Evolutionary conservation across 106 monocot species (phyloP).

Genomic region (Xerophyta viscosa): DNA sequence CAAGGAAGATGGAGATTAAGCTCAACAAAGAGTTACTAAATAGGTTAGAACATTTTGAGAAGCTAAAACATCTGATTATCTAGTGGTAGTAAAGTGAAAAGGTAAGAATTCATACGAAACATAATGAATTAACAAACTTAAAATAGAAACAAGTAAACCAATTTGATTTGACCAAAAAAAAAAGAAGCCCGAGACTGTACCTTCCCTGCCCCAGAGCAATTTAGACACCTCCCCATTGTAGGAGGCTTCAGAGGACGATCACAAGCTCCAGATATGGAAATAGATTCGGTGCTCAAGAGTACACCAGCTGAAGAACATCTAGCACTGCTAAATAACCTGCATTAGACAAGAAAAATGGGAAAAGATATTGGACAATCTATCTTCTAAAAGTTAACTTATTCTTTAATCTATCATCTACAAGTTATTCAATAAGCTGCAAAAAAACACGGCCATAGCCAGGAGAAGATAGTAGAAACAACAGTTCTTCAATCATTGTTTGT

Average conservation of each 20-base stretch:
- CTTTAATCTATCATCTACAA: no score
- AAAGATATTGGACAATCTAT: no score
- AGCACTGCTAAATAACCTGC: constrained; percentile 86
- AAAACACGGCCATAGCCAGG: no score
- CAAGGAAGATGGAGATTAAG: no score
- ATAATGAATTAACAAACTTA: not conserved
- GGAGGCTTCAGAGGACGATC: constrained; percentile 41
- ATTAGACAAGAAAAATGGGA: no score
- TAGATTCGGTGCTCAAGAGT: constrained; percentile 29
- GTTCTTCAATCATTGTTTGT: no score
- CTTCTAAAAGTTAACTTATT: no score
- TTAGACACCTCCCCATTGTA: constrained; percentile 50
- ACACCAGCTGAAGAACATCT: constrained; percentile 71
- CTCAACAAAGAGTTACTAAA: not conserved
- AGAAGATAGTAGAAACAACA: no score
- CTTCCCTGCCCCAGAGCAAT: constrained; percentile 86
- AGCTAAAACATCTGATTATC: not conserved
- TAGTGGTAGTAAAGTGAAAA: no score
- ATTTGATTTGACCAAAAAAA: not conserved
- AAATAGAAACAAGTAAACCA: not conserved
- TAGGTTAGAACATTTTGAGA: not conserved
- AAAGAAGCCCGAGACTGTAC: constrained; percentile 19
- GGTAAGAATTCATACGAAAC: not conserved
- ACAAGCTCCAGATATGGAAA: constrained; percentile 31
- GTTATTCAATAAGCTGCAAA: no score